Percentiles rank a stretch among this genome's conserved stretches.
phyloP scores from a whole-genome alignment of 2,329 filamentous ascomycete genomes.

The Aspergillus tanneri region DNA sequence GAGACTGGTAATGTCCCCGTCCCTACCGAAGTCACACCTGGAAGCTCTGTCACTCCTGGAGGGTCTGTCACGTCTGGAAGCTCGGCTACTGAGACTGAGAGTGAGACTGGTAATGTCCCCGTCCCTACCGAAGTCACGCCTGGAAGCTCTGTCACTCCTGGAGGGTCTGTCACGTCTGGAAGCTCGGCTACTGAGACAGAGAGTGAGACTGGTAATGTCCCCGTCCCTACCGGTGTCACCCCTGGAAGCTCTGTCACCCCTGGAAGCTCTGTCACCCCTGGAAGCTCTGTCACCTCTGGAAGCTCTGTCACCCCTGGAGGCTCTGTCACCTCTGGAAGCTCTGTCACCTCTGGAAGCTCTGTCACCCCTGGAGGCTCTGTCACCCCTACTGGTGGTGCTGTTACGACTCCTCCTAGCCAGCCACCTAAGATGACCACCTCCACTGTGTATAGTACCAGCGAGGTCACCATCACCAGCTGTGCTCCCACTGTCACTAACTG shows the following conservation, averaged over 20 bases:
- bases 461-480: slow-evolving; percentile 43
- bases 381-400: slow-evolving; percentile 17
- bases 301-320: slow-evolving; percentile 21
- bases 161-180: slow-evolving; percentile 10
- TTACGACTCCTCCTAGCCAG: slow-evolving; percentile 17
- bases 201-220: neutral
- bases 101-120: neutral
- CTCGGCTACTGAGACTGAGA: slow-evolving; percentile 41
- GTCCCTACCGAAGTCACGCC: slow-evolving; percentile 12
- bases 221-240: slow-evolving; percentile 12
- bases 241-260: slow-evolving; percentile 11
- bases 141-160: slow-evolving; percentile 12
- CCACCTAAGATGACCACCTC: slow-evolving; percentile 32
- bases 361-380: slow-evolving; percentile 10
- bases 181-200: slow-evolving; percentile 30
- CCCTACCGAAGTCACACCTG: slow-evolving; percentile 10
- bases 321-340: slow-evolving; percentile 1
- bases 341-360: slow-evolving; percentile 15
- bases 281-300: too few species aligned
- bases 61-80: slow-evolving; percentile 53
- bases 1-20: too few species aligned
- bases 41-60: slow-evolving; percentile 19
- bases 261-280: slow-evolving; percentile 12
- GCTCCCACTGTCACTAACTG: slow-evolving; percentile 35
- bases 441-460: slow-evolving; percentile 37